Conservation (phyloP, 1,284 basidiomycete genomes). For the Ganoderma meredithae region DNA sequence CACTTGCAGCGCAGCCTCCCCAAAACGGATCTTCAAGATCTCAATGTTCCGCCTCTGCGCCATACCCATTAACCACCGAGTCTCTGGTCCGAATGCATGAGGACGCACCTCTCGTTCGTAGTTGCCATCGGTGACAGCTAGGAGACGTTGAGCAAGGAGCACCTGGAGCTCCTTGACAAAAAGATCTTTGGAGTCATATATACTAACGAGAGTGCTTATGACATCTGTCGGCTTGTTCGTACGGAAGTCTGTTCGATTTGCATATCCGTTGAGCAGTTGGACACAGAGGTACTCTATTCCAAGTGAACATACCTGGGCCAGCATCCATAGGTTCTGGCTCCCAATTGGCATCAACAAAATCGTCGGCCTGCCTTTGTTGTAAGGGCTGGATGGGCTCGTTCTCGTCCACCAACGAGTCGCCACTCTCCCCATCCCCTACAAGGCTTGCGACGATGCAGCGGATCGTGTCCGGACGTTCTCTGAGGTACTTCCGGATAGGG, state of each 20-base stretch:
- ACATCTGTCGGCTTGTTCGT: constrained; percentile 89
- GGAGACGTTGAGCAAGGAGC: constrained; percentile 82
- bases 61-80: constrained; percentile 9
- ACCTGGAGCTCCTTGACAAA: constrained; percentile 95
- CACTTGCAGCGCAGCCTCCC: constrained; percentile 87
- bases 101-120: constrained; percentile 80
- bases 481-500: constrained; percentile 87
- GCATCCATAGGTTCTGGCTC: constrained; percentile 94
- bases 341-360: constrained; percentile 91
- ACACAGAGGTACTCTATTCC: not conserved
- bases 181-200: constrained; percentile 93
- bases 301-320: constrained; percentile 68
- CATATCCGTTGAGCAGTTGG: constrained; percentile 6
- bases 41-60: constrained; percentile 87
- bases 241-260: constrained; percentile 72
- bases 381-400: constrained; percentile 80
- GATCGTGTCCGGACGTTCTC: constrained; percentile 90
- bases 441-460: constrained; percentile 91
- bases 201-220: constrained; percentile 93
- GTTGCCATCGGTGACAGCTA: constrained; percentile 82
- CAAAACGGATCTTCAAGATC: constrained; percentile 92
- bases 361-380: constrained; percentile 78
- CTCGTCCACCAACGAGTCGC: constrained; percentile 82
- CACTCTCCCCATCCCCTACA: constrained; percentile 85
- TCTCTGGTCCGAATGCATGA: not conserved